These are phyloP conservation scores for Neurospora sp. DNA, from an alignment of 495 filamentous ascomycete species.

Conservation along the genomic window DNA sequence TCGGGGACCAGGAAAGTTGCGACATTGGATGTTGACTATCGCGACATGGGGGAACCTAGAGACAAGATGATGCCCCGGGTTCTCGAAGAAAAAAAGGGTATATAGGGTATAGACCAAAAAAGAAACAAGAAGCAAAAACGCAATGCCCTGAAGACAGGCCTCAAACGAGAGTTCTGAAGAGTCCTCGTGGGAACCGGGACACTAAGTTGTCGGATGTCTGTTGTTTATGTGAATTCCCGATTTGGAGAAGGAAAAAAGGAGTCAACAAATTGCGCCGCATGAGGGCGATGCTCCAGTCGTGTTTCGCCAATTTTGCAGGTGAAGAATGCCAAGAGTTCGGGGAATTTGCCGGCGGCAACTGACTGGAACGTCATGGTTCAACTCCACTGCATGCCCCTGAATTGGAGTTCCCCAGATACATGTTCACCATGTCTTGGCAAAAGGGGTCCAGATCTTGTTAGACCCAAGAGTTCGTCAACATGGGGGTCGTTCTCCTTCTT, in stretches of 20 bases:
- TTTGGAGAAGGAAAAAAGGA: background rate
- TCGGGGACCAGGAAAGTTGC: constrained; percentile 30
- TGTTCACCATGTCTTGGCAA: background rate
- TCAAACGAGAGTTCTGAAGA: background rate
- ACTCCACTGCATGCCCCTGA: background rate
- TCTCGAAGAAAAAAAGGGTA: background rate
- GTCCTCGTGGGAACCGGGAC: background rate
- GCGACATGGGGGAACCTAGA: background rate
- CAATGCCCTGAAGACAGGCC: background rate
- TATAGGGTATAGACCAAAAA: background rate
- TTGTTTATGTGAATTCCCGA: background rate
- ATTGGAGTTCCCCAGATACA: background rate
- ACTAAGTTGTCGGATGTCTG: background rate
- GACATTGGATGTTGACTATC: background rate
- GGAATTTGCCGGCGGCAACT: background rate
- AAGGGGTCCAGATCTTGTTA: background rate
- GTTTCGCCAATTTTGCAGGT: background rate
- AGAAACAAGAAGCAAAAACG: background rate
- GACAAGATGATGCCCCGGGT: background rate
- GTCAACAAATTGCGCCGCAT: background rate
- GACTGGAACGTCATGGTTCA: background rate
- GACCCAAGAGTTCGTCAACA: background rate
- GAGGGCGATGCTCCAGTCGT: background rate
- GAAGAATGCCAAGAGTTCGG: background rate
- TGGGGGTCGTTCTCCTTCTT: background rate